These are phyloP conservation scores for Cymbopogon flexuosus DNA, from an alignment of 202 grass and related monocot species.

Conservation along the genomic window DNA sequence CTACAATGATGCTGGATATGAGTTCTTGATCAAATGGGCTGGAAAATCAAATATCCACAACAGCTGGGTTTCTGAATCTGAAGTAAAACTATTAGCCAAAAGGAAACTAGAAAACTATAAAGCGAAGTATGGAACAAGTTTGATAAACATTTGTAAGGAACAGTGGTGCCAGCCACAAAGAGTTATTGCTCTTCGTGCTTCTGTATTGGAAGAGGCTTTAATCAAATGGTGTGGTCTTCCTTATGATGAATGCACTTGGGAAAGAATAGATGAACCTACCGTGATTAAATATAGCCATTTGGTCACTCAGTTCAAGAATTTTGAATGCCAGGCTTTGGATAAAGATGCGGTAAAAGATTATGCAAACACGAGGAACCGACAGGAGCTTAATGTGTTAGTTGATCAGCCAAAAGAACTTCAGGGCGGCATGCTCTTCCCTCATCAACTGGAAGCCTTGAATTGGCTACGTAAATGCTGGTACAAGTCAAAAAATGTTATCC, in stretches of 20 bases:
- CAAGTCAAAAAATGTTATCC: constrained; percentile 93
- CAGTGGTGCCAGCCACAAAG: constrained; percentile 86
- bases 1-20: constrained; percentile 36
- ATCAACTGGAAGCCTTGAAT: constrained; percentile 97
- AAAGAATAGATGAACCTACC: constrained; percentile 85
- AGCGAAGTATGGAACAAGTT: constrained; percentile 67
- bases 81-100: constrained; percentile 80
- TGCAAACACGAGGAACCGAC: constrained; percentile 42
- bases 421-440: constrained; percentile 79
- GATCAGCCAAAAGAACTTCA: constrained; percentile 89
- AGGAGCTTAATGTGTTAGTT: constrained; percentile 61
- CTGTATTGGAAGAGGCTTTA: constrained; percentile 65
- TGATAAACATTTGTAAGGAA: constrained; percentile 90
- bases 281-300: constrained; percentile 69
- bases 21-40: constrained; percentile 95
- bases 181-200: constrained; percentile 60
- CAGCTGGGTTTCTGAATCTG: constrained; percentile 80
- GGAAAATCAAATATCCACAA: constrained; percentile 93
- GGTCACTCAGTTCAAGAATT: constrained; percentile 63
- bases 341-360: constrained; percentile 46
- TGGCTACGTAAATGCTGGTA: constrained; percentile 97
- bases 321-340: constrained; percentile 64
- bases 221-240: constrained; percentile 86
- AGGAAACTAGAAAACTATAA: constrained; percentile 98
- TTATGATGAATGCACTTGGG: constrained; percentile 99